Conservation (phyloP, 441 rosid genomes). For the Gossypium davidsonii region DNA sequence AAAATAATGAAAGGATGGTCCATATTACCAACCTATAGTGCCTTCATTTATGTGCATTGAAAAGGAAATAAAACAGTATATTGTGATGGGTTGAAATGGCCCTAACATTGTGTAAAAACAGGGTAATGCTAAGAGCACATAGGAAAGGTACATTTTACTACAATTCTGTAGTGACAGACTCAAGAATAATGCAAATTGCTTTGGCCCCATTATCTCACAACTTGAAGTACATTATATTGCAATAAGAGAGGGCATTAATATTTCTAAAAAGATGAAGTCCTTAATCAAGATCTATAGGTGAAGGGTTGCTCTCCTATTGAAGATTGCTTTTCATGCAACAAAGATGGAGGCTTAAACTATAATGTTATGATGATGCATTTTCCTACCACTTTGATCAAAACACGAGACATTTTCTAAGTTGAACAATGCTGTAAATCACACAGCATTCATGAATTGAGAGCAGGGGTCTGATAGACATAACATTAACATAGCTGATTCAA, state of each 20-base stretch:
- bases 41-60: background rate
- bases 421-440: background rate
- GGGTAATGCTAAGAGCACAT: background rate
- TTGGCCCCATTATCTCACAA: no score
- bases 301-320: background rate
- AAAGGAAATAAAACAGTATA: background rate
- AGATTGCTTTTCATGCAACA: no score
- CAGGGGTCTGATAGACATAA: background rate
- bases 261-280: no score
- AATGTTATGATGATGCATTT: no score
- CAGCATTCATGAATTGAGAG: background rate
- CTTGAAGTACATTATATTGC: no score
- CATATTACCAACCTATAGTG: background rate
- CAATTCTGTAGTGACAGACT: background rate
- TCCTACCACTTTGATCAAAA: no score
- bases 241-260: no score
- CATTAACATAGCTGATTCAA: background rate
- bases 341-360: no score
- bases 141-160: background rate
- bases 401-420: no score
- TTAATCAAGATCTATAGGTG: background rate
- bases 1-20: constrained; percentile 1
- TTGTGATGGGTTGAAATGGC: background rate
- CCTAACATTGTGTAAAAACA: background rate
- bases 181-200: background rate